Base-by-base conservation (phyloP, 768 basidiomycete genomes). In the Porphyrellus cyaneotinctus region DNA sequence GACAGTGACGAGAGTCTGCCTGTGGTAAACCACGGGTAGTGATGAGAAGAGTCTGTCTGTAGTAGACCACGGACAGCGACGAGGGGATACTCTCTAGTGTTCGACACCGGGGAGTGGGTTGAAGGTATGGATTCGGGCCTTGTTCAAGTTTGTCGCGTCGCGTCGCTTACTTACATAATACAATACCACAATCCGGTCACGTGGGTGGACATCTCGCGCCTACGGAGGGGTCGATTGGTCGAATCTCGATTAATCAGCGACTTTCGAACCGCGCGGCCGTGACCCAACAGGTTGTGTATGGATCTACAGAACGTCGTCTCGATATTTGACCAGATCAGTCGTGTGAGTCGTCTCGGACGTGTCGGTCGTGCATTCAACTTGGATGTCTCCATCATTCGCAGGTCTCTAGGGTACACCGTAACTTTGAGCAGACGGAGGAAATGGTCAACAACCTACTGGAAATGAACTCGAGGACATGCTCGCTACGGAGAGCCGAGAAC, bases 391-490 rank as follows among this genome's bases (percentile, higher is more conserved):
- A n/a, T n/a, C n/a, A 12, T 45, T 15, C 31, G 3, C 51, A 97
- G 94, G 94, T 97, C 3, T 97, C 95, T 6, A 84, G 88, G 75
- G 89, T 98, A 2, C 95, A 98, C 68, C 81, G 95, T 9, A 94
- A 95, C 66, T 95, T 98, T 60, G 84, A 92, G 57, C 89, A 90
- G 50, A 97, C 94, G 1, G 91, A 95, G 66, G 93, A 95, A 59
- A 95, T 97, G 85, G 88, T 97, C 58, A 85, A 86, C 60, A 95
- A 95, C 63, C 79, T 98, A 37, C 76, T 91, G n/a, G 88, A 90
- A 47, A 97, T 98, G 91, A 85, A 87, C 58, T 76, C 84, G 85
- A 92, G 61, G 78, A 78, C 26, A 82, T 95, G 77, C 81, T 99
- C 31, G 80, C 78, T 28, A 72, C 75, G 2, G 94, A 95, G 66